Conservation (phyloP, 345 rosid genomes). For the Hibiscus trionum region DNA sequence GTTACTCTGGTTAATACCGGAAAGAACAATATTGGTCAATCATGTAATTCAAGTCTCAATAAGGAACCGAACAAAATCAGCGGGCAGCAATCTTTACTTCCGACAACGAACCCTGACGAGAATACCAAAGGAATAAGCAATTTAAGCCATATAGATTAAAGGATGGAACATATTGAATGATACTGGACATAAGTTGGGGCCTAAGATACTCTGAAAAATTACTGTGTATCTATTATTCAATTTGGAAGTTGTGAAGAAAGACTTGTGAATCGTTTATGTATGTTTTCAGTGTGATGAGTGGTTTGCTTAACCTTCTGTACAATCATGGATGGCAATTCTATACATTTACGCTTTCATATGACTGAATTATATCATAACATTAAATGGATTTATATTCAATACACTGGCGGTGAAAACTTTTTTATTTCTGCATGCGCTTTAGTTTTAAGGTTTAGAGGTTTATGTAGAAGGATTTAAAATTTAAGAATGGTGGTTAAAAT, state of each 20-base stretch:
- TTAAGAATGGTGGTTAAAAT: too few species aligned
- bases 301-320: constrained; percentile 12
- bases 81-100: constrained; percentile 28
- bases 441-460: too few species aligned
- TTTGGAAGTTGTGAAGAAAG: constrained; percentile 9
- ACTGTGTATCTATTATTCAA: constrained; percentile 5
- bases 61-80: constrained; percentile 17
- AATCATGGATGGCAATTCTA: constrained; percentile 3
- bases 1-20: constrained; percentile 10
- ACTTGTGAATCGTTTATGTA: constrained; percentile 19
- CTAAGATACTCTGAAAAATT: background rate
- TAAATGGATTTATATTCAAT: too few species aligned
- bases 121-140: background rate
- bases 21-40: constrained; percentile 27
- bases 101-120: constrained; percentile 13
- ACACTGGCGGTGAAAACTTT: too few species aligned
- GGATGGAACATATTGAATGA: too few species aligned
- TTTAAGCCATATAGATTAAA: too few species aligned
- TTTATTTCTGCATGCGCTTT: too few species aligned
- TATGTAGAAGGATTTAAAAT: too few species aligned
- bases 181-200: background rate
- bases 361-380: too few species aligned
- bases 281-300: constrained; percentile 20
- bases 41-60: constrained; percentile 27
- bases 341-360: background rate